Conservation (phyloP, 164 flowering plant species). For the Brasenia schreberi region DNA sequence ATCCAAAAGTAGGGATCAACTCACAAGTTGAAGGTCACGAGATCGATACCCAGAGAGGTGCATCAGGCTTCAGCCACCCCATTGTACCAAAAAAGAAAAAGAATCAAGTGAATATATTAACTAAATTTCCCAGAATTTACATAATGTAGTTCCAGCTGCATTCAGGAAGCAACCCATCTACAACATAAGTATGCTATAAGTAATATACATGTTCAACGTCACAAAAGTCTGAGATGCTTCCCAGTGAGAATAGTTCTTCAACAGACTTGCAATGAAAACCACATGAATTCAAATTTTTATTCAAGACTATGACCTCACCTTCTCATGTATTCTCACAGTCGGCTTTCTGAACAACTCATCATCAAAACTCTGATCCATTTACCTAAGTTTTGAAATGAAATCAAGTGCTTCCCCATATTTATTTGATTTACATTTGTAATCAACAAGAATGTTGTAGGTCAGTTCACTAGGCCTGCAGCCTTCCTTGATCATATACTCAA, state of each 20-base stretch:
- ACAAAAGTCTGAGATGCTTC: not conserved
- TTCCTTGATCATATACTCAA: constrained; percentile 57
- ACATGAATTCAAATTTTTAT: too few relatives aligned
- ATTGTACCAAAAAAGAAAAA: too few relatives aligned
- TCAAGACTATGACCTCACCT: constrained; percentile 3
- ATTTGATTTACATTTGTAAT: constrained; percentile 62
- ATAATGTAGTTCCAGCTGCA: not conserved
- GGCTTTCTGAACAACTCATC: constrained; percentile 35
- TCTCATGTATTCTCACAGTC: constrained; percentile 28
- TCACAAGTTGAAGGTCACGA: too few relatives aligned
- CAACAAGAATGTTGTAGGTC: constrained; percentile 67
- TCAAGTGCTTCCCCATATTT: constrained; percentile 53
- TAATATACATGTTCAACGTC: not conserved
- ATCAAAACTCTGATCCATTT: constrained; percentile 31
- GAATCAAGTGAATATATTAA: not conserved
- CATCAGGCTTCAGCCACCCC: too few relatives aligned
- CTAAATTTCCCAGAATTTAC: not conserved
- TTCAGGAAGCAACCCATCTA: not conserved
- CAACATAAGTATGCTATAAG: not conserved
- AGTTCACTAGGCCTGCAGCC: constrained; percentile 74
- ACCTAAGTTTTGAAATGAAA: constrained; percentile 42
- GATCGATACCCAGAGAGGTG: too few relatives aligned
- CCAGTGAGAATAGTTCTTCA: too few relatives aligned
- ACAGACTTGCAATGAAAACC: too few relatives aligned
- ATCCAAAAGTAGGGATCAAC: too few relatives aligned